Evolutionary conservation across 192 early-diverging fungal genomes (phyloP).

Genomic region (Cladochytrium replicatum): DNA sequence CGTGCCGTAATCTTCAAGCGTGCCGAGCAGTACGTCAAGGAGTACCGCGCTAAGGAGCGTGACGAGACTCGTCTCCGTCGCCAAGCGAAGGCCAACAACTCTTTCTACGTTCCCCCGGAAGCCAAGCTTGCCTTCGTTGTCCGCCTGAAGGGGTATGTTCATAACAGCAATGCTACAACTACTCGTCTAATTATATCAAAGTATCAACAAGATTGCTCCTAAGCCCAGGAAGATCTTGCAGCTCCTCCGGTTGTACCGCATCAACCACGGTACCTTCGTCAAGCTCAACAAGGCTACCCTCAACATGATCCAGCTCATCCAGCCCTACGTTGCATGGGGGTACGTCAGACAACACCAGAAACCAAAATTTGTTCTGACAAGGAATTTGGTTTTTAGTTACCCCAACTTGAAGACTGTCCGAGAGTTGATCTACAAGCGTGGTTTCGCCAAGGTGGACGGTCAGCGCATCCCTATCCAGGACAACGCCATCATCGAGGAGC

Average conservation of each 20-base stretch:
- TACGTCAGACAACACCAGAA: too few relatives aligned
- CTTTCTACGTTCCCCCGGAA: constrained; percentile 92
- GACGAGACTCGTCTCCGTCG: constrained; percentile 86
- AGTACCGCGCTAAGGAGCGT: constrained; percentile 85
- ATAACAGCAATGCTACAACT: too few relatives aligned
- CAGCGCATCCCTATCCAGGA: constrained; percentile 94
- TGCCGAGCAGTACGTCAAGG: constrained; percentile 96
- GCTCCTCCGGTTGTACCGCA: constrained; percentile 96
- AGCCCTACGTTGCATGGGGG: constrained; percentile 87
- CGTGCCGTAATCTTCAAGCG: constrained; percentile 98
- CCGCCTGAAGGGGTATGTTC: constrained; percentile 83
- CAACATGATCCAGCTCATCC: constrained; percentile 95
- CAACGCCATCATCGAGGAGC: constrained; percentile 89
- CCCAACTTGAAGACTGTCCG: constrained; percentile 98
- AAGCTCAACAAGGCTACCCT: constrained; percentile 91
- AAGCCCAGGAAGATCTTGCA: constrained; percentile 99
- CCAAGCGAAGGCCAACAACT: constrained; percentile 80
- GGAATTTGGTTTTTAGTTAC: too few relatives aligned
- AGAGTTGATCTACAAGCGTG: constrained; percentile 99
- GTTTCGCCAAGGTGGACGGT: constrained; percentile 96
- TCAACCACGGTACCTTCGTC: constrained; percentile 98
- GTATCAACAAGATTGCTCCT: constrained; percentile 99
- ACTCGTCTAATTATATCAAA: constrained; percentile 3
- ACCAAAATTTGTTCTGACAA: too few relatives aligned
- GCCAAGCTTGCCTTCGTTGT: constrained; percentile 96